Base-by-base conservation (phyloP, 2,329 filamentous ascomycete genomes). In the Monosporascus sp. region DNA sequence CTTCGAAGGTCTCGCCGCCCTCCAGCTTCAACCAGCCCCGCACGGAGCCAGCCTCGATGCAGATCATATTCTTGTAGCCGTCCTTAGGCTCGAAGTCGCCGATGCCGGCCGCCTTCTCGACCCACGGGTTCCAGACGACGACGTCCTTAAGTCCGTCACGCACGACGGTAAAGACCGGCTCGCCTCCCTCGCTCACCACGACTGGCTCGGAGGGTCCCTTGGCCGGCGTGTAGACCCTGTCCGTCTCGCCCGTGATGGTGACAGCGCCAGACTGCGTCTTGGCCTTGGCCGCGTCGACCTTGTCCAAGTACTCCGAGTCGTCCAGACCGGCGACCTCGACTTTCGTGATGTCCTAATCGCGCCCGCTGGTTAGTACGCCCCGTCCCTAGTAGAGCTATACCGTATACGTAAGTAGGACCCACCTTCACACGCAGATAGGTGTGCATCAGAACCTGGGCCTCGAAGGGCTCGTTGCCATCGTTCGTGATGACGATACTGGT, bases 101-200 rank as follows among this genome's bases (percentile, higher is more conserved):
- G 74, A 96, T 96, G 5, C 80, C 80, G 63, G 85, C 82, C 1
- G 89, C 85, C 77, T 95, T 96, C 58, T 92, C 89, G 41, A 80
- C 79, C 91, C 93, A 97, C 2, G 94, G 94, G 73, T 99, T 99
- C 94, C 94, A 99, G 31, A 97, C 88, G 1, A 97, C 93, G 17
- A 94, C 86, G 61, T 97, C 90, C 57, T 82, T 81, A 60, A 99
- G 79, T 60, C 91, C 92, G 72, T 97, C 91, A 57, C 94, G 84
- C 41, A 87, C 82, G 52, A 97, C 79, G 55, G 85, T 84, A 74
- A 88, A 91, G 49, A 80, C 75, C 15, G 85, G 77, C 65, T 80
- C 80, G 55, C 83, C 86, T 49, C 73, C 79, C 63, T 89, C 84
- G 17, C 77, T 67, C 48, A 95, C 82, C 14, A 80, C 67, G 47